A percentile compares a stretch with the other conserved stretches of the same genome.
These are phyloP conservation scores for Chrysoporthe cubensis DNA, from an alignment of 2,329 filamentous ascomycete genomes.

Conservation along the genomic window DNA sequence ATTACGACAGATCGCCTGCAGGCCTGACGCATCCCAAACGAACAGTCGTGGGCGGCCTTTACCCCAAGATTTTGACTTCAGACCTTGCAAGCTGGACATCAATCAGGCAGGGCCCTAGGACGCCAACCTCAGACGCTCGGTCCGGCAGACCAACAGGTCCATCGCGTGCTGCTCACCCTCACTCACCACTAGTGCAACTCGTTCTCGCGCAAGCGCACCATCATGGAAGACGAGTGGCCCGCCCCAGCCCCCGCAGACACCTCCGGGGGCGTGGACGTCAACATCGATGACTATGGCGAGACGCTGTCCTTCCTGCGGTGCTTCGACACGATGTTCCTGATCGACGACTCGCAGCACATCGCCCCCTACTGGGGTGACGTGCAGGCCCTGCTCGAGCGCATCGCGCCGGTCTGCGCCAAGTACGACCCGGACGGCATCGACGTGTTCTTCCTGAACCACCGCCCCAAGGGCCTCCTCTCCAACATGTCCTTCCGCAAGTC, in stretches of 20 bases:
- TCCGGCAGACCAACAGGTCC: neutral
- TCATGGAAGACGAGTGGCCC: slow-evolving; percentile 24
- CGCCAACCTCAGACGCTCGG: neutral
- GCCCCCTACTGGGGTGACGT: slow-evolving; percentile 28
- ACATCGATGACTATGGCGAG: slow-evolving; percentile 28
- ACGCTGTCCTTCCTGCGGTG: slow-evolving; percentile 29
- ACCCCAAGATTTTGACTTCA: neutral
- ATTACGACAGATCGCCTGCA: slow-evolving; percentile 9
- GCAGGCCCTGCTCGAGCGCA: slow-evolving; percentile 28
- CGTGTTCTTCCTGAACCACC: slow-evolving; percentile 30
- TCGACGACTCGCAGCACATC: slow-evolving; percentile 29
- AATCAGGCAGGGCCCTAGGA: neutral
- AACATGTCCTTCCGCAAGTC: slow-evolving; percentile 33
- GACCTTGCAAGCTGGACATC: neutral
- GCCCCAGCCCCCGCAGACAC: slow-evolving; percentile 17
- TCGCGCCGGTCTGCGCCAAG: slow-evolving; percentile 29
- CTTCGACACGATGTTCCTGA: slow-evolving; percentile 30
- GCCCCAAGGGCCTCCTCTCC: slow-evolving; percentile 27
- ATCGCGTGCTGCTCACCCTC: neutral
- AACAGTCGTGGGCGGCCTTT: neutral
- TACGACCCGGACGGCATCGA: slow-evolving; percentile 29
- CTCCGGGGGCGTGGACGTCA: slow-evolving; percentile 19
- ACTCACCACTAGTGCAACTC: neutral
- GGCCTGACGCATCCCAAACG: neutral
- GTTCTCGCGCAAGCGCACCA: neutral